phyloP scores from a whole-genome alignment of 139 green algal species.

The Coelastrella sp. region DNA sequence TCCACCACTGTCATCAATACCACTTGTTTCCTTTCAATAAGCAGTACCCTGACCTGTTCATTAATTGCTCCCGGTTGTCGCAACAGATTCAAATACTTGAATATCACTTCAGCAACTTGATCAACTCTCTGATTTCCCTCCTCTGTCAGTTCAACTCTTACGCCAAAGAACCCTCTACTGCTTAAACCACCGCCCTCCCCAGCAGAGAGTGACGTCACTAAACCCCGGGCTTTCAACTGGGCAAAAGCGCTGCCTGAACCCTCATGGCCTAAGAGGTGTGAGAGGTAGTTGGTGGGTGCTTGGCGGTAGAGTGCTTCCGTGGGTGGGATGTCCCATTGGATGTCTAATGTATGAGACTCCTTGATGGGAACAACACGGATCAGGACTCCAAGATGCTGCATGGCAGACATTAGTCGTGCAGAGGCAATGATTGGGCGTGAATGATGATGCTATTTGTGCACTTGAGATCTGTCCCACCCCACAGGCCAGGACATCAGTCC shows the following conservation, averaged over 20 bases:
- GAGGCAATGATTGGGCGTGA: no score
- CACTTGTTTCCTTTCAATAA: neutral
- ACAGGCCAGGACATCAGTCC: no score
- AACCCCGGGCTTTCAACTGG: conserved; percentile 76
- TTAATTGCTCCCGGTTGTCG: conserved; percentile 50
- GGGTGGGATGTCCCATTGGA: conserved; percentile 46
- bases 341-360: conserved; percentile 78
- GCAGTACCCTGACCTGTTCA: conserved; percentile 25
- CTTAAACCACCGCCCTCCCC: conserved; percentile 18
- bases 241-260: conserved; percentile 88
- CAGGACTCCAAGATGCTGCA: conserved; percentile 58
- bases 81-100: conserved; percentile 68
- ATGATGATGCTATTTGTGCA: no score
- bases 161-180: conserved; percentile 25
- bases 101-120: conserved; percentile 47
- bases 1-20: neutral
- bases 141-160: conserved; percentile 34
- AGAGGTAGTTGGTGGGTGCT: conserved; percentile 78
- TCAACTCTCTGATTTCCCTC: conserved; percentile 12
- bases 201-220: conserved; percentile 13
- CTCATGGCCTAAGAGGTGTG: conserved; percentile 90
- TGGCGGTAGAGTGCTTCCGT: conserved; percentile 61
- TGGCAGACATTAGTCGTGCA: neutral
- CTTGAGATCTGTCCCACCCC: no score
- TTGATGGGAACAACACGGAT: conserved; percentile 78